A percentile compares a stretch with the other conserved stretches of the same genome.
These are phyloP conservation scores for Suillus tomentosus DNA, from an alignment of 768 basidiomycete genomes.

Conservation along the genomic window DNA sequence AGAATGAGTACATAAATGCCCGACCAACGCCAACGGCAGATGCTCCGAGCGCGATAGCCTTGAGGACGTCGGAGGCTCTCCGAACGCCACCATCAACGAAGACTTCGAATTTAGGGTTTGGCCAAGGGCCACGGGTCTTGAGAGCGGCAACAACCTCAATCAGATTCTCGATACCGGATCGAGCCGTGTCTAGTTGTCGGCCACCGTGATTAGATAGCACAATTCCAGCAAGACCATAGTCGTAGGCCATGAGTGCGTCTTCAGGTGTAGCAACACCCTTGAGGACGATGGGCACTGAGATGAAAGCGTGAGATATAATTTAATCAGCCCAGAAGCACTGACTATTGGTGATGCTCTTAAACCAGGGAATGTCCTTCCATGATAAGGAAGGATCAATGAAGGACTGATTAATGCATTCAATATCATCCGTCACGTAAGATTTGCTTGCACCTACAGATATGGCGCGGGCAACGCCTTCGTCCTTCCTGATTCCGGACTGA, in stretches of 20 bases:
- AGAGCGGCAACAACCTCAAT: conserved; percentile 81
- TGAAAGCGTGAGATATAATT: conserved; percentile 4
- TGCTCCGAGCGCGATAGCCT: conserved; percentile 88
- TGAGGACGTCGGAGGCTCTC: conserved; percentile 86
- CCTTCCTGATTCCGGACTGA: conserved; percentile 64
- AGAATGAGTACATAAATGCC: conserved; percentile 88
- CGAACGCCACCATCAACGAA: conserved; percentile 96
- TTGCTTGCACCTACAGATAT: conserved; percentile 66
- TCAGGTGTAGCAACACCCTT: conserved; percentile 67
- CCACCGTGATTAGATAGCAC: conserved; percentile 91
- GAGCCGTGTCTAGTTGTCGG: conserved; percentile 75
- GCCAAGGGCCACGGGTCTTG: conserved; percentile 70
- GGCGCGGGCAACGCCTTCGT: conserved; percentile 91
- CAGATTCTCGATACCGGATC: conserved; percentile 89
- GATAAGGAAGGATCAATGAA: conserved; percentile 93
- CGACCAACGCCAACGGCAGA: conserved; percentile 87
- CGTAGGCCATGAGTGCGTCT: conserved; percentile 87
- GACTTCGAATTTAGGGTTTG: conserved; percentile 79
- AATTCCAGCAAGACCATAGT: conserved; percentile 69
- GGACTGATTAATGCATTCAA: conserved; percentile 45
- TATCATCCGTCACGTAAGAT: not conserved
- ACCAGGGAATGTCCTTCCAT: conserved; percentile 71
- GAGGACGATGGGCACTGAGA: conserved; percentile 77
- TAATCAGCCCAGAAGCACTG: conserved; percentile 1
- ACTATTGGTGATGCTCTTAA: conserved; percentile 77